phyloP scores from a whole-genome alignment of 495 filamentous ascomycete species.

The Neurospora sp. region DNA sequence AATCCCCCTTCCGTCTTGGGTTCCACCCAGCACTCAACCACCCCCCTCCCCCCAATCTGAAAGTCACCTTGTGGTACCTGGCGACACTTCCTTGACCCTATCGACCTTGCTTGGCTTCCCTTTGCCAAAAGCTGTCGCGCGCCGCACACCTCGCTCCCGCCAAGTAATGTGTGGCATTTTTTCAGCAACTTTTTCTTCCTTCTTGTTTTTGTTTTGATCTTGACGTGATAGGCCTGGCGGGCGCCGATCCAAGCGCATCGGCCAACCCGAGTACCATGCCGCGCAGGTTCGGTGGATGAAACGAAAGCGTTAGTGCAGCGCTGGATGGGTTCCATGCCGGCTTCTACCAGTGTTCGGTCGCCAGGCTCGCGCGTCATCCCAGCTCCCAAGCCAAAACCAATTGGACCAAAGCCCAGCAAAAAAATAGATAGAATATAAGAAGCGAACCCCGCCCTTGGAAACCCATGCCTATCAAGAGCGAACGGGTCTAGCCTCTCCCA shows the following conservation, averaged over 20 bases:
- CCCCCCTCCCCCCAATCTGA: not conserved
- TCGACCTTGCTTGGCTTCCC: not conserved
- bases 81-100: not conserved
- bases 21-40: no score
- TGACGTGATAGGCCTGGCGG: not conserved
- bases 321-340: not conserved
- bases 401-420: not conserved
- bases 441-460: not conserved
- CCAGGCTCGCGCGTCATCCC: not conserved
- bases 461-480: not conserved
- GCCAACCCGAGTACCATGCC: not conserved
- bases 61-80: not conserved
- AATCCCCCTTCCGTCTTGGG: no score
- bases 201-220: not conserved
- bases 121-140: not conserved
- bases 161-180: not conserved
- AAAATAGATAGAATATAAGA: not conserved
- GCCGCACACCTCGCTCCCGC: not conserved
- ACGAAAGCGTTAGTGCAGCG: not conserved
- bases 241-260: not conserved
- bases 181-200: not conserved
- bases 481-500: not conserved
- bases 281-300: not conserved
- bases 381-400: not conserved
- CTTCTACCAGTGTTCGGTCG: not conserved